These are phyloP conservation scores for Rhodotorula sp. DNA, from an alignment of 1,284 basidiomycete species.

Conservation along the genomic window DNA sequence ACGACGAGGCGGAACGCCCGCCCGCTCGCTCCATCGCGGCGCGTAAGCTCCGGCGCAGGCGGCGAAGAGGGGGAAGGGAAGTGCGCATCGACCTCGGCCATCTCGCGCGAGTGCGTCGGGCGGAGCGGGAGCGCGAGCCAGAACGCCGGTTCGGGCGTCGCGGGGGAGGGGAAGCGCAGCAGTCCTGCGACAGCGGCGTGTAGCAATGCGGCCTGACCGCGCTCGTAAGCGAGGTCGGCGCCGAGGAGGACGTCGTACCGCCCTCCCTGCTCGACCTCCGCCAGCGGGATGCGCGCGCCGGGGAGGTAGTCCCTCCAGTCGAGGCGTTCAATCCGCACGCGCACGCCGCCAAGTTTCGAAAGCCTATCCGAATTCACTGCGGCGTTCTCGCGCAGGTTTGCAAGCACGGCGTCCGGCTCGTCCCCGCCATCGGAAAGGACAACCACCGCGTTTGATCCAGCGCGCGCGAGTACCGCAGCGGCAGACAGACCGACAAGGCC, in stretches of 20 bases:
- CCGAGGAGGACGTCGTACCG: slow-evolving; percentile 71
- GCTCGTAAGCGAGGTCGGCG: slow-evolving; percentile 75
- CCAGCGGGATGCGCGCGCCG: background rate
- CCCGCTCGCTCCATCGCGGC: background rate
- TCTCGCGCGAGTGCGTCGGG: slow-evolving; percentile 64
- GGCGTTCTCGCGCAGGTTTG: slow-evolving; percentile 71
- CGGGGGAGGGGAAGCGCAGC: slow-evolving; percentile 60
- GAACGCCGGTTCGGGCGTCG: slow-evolving; percentile 60
- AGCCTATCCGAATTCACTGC: slow-evolving; percentile 60
- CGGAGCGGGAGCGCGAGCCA: slow-evolving; percentile 75
- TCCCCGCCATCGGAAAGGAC: slow-evolving; percentile 68
- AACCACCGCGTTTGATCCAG: background rate
- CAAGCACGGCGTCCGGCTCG: slow-evolving; percentile 58
- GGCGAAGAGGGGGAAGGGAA: slow-evolving; percentile 54
- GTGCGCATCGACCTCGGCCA: slow-evolving; percentile 60
- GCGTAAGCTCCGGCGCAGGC: background rate
- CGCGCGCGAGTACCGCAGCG: background rate
- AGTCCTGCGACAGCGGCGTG: slow-evolving; percentile 60
- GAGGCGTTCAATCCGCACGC: slow-evolving; percentile 57
- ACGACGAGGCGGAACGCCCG: background rate
- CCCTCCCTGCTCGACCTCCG: background rate
- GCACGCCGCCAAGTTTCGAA: slow-evolving; percentile 29
- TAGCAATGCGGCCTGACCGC: slow-evolving; percentile 68
- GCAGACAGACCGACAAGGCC: slow-evolving; percentile 37
- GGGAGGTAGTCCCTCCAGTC: slow-evolving; percentile 68